Percentiles rank a stretch among this genome's conserved stretches.
phyloP scores from a whole-genome alignment of 176 grass and related monocot genomes.

The Zoysia pacifica region DNA sequence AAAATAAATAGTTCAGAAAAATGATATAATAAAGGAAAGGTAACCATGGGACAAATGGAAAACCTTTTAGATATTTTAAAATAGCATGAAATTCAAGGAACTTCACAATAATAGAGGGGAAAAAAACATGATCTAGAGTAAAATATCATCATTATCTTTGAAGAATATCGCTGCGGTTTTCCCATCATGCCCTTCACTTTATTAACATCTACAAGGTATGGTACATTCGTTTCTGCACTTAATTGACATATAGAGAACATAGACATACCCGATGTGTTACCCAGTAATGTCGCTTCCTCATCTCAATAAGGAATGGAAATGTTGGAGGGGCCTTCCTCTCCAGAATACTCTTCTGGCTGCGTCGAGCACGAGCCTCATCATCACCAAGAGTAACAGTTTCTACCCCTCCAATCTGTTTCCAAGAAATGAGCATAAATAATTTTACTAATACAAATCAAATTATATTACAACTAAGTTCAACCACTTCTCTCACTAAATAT shows the following conservation, averaged over 20 bases:
- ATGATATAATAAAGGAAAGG: neutral
- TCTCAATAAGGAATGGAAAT: slow-evolving; percentile 96
- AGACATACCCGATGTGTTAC: slow-evolving; percentile 79
- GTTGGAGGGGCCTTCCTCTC: slow-evolving; percentile 89
- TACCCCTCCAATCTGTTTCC: slow-evolving; percentile 81
- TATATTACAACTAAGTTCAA: neutral
- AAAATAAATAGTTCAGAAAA: neutral
- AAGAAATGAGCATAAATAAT: slow-evolving; percentile 21
- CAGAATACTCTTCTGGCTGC: slow-evolving; percentile 87
- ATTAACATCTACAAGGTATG: slow-evolving; percentile 12
- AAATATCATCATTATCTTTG: neutral
- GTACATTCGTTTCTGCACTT: neutral
- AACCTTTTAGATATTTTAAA: neutral
- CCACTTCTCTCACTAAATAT: slow-evolving; percentile 20
- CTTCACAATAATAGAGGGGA: neutral
- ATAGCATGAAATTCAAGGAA: neutral
- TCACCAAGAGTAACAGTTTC: slow-evolving; percentile 95
- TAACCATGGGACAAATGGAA: neutral
- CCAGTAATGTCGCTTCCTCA: slow-evolving; percentile 92
- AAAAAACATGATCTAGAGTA: slow-evolving; percentile 13
- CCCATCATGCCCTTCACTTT: slow-evolving; percentile 2
- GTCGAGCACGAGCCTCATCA: slow-evolving; percentile 89
- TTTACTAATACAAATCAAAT: neutral
- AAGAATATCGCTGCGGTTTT: neutral
- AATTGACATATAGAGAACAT: slow-evolving; percentile 23